Evolutionary conservation across 441 rosid genomes (phyloP), one percentile per base, ranked within the genome.

Genomic region (Hura crepitans): DNA sequence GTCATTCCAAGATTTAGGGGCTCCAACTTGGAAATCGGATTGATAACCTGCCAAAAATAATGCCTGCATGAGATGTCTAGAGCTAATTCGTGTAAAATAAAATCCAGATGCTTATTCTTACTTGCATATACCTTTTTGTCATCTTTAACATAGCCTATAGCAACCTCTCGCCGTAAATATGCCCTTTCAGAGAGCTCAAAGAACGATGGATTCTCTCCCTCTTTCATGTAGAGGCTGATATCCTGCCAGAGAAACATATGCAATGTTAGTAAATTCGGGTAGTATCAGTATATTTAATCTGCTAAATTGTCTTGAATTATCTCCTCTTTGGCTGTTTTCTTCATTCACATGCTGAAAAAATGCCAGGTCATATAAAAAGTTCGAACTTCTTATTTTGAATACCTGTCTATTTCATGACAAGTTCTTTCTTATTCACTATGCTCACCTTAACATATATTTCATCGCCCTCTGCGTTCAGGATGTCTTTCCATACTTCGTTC

Each of bases 401-500:
- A 54, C 3, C 58, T 23, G 1, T 11, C 12, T 42, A 9, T 25
- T 22, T 23, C 30, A 25, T 2, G 27, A 23, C 2, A 54, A 54
- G 30, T 22, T 49, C 14, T 10, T 42, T 42, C 46, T 10, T 10
- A 1, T 17, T 49, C 15, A 5, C 3, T 50, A 3, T 0, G 25
- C 14, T 73, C 78, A 90, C 99, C 97, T 95, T 92, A 27, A 90
- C 87, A 65, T 95, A 95, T 68, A 90, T 95, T 78, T 95, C 99
- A 75, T 95, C 99, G 14, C 99, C 99, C n/a, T 92, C 97, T 51
- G 99, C 91, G 57, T 95, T 75, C 35, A 95, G 82, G 73, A 95
- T 87, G 84, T 95, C 99, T 78, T 89, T 90, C 97, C 97, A 92
- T 60, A 95, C 99, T 69, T 84, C 97, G 76, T 92, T 92, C 74